Evolutionary conservation across 2,329 filamentous ascomycete species (phyloP), one percentile per base, ranked within the genome.

Genomic region (Mycosphaerella sp.): DNA sequence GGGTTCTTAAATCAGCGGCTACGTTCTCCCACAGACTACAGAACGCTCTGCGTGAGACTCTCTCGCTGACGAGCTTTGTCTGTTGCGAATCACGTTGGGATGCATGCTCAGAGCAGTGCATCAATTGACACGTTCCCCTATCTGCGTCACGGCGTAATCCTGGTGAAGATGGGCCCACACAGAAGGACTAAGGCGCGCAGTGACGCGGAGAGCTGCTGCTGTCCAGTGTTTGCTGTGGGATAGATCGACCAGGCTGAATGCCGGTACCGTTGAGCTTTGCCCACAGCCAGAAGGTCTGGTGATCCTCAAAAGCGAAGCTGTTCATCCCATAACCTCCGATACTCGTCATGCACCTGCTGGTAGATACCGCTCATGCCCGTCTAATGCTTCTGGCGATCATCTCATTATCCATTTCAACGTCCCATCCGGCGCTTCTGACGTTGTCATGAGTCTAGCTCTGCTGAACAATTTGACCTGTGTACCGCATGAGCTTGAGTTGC

Each of bases 241-340:
- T 21, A 12, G 6, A 8, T 6, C 14, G 4, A 41, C 6, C 14
- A 41, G 17, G 17, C 14, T n/a, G 39, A 7, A 21, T 10, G 17
- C 39, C 17, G 17, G 12, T 17, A 3, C 39, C 7, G 18, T 6
- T 17, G 39, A 41, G 16, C 16, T 41, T 18, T 12, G 39, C 14
- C 16, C 25, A 17, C 39, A 21, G 12, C 16, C 16, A 41, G 16
- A 41, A 21, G 5, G 39, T 27, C 6, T 21, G 39, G 12, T 27
- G 27, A 25, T 25, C 2, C 10, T 32, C 17, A 30, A 50, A 50
- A 12, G 13, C 9, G 18, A 50, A 50, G 6, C 6, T 17, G 14
- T 44, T 44, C 2, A 27, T n/a, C 28, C 49, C 25, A 13, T 52
- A 47, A 52, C 32, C 28, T 52, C 44, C 8, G 34, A 12, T 13